Evolutionary conservation across 345 rosid genomes (phyloP).

Genomic region (Trapa incisa): DNA sequence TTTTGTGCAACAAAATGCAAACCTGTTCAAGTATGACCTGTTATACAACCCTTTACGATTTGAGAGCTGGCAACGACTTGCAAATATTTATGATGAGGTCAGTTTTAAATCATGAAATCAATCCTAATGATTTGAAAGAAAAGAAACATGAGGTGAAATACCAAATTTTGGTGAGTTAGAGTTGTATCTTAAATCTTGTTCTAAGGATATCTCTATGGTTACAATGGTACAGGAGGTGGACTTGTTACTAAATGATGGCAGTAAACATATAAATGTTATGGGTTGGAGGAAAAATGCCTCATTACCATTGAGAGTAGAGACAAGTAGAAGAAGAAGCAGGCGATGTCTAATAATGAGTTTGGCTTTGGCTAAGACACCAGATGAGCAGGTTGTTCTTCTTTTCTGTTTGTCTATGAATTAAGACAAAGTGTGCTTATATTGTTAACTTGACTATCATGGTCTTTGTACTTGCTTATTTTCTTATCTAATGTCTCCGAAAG

Average conservation of each 20-base stretch:
- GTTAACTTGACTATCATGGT: neutral
- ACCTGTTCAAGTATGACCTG: conserved; percentile 77
- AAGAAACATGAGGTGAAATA: neutral
- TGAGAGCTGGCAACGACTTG: conserved; percentile 94
- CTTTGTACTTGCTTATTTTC: neutral
- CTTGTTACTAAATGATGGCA: conserved; percentile 93
- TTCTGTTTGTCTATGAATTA: neutral
- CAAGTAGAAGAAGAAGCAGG: conserved; percentile 91
- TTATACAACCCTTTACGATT: conserved; percentile 78
- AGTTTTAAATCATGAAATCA: conserved; percentile 10
- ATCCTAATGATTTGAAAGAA: neutral
- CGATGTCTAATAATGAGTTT: conserved; percentile 88
- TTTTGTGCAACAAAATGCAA: conserved; percentile 85
- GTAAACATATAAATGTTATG: conserved; percentile 85
- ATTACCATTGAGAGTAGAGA: conserved; percentile 75
- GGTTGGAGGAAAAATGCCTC: conserved; percentile 83
- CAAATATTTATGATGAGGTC: conserved; percentile 90
- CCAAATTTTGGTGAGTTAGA: neutral
- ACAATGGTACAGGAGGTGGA: conserved; percentile 72
- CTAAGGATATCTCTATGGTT: conserved; percentile 15
- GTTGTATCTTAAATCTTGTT: conserved; percentile 11
- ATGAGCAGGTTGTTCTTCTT: conserved; percentile 47
- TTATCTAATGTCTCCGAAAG: neutral
- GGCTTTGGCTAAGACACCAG: conserved; percentile 76
- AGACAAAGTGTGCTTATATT: neutral